Evolutionary conservation across 2,329 filamentous ascomycete species (phyloP).

Genomic region (Colletotrichum lupini): DNA sequence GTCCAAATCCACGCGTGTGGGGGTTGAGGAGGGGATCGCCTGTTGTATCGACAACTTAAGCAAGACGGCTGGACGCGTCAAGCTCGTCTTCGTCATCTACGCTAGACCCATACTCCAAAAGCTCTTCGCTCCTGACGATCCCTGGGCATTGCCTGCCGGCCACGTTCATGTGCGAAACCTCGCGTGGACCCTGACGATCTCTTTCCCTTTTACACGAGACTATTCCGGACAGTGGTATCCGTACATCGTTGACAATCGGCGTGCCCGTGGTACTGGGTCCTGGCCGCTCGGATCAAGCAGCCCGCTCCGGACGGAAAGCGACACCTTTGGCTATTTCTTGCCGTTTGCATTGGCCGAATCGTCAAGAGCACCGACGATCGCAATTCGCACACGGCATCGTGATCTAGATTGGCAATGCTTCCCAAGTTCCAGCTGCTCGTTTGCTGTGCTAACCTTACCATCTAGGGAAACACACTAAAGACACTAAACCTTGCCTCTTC

Average conservation of each 20-base stretch:
- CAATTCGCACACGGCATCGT: not conserved
- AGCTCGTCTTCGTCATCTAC: not conserved
- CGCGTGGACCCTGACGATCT: constrained; percentile 14
- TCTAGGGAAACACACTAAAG: not conserved
- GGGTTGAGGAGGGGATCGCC: not conserved
- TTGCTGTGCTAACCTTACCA: not conserved
- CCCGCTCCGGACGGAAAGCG: not conserved
- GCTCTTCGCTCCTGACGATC: constrained; percentile 8
- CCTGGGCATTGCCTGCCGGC: not conserved
- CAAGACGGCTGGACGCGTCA: not conserved
- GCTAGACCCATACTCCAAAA: not conserved
- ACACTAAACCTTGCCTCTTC: not conserved
- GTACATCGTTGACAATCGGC: not conserved
- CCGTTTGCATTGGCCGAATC: not conserved
- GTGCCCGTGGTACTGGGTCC: not conserved
- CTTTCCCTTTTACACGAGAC: not conserved
- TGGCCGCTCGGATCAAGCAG: not conserved
- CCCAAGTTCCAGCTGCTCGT: not conserved
- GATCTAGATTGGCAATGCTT: not conserved
- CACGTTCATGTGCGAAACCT: not conserved
- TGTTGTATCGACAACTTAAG: not conserved
- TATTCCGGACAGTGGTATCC: not conserved
- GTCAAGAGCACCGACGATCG: constrained; percentile 1
- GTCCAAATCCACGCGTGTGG: not conserved
- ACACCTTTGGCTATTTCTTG: not conserved